Base-by-base conservation (phyloP, 148 eudicot species). In the Drosera capensis region DNA sequence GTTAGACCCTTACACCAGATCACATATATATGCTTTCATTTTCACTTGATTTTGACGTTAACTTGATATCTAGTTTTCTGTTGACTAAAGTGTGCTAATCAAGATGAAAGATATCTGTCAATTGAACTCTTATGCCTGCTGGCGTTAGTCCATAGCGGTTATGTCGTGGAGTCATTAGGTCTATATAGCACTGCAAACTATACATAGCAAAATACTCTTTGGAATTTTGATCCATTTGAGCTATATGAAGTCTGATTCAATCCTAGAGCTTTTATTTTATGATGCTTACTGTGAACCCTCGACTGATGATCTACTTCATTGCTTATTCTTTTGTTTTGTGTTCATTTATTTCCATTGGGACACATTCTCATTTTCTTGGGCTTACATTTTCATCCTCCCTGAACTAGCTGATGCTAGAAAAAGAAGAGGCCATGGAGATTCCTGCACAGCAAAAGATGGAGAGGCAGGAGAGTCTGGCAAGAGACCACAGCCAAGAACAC, bases 391-490 rank as follows among this genome's bases (percentile, higher is more conserved):
- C 12, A 20, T 20, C 20, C 20, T 13, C 11, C 23, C 35, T 17
- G 38, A 43, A 28, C 11, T 74, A 90, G 95, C 40, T 84, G 60
- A 78, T 88, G 97, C 60, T 52, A 38, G 94, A 88, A 70, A 61
- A 80, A 29, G 84, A 80, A 24, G 61, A 56, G 7, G 62, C 44
- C 1, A 58, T 71, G 68, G 80, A 74, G 64, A 72, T 85, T 41
- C 95, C 95, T 5, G 58, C 68, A 43, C 52, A 67, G 22, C 99
- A 85, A 43, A 92, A 65, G 68, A 85, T 92, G 94, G 82, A 76
- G 65, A 56, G 99, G 51, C 88, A 85, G 47, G 46, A 76, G 61
- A 67, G 73, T 16, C 25, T 90, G 48, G 82, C 47, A 19, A 73
- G 60, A 57, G 99, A 90, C 59, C 99, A 84, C 55, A 63, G 37